Base-by-base conservation (phyloP, 192 early-diverging fungal genomes). In the Coemansia sp. region DNA sequence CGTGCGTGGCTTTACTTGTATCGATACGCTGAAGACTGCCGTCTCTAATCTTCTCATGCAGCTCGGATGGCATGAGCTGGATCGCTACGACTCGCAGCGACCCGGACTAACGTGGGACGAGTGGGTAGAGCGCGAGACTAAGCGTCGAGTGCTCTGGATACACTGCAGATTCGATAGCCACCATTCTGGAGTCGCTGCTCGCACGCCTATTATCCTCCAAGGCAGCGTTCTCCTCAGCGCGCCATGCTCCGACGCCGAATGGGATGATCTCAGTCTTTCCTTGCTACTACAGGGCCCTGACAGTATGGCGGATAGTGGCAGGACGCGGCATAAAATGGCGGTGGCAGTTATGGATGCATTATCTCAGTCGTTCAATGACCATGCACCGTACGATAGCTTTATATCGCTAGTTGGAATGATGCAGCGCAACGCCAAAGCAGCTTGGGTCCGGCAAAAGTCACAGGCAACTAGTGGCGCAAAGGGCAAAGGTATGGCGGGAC, bases 81-180 rank as follows among this genome's bases (percentile, higher is more conserved):
- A 82, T 42, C 65, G 61, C 24, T 61, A 71, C 27, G 63, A 65
- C 40, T 8, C 55, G 16, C 55, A 55, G 24, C 24, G 15, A 7
- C 24, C 12, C 1, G 46, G 43, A 31, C 40, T 63, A 10, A 63
- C 74, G 10, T 82, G 80, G 75, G 72, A 74, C 18, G 68, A 70
- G 15, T 82, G 80, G 80, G 71, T 82, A 4, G 61, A 74, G 42
- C 31, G 61, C 2, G 75, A 82, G 55, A 74, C 70, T n/a, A 77
- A 77, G 66, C 68, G 80, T 12, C 80, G 80, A 5, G 69, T 77
- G 5, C 71, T 77, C 31, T 82, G 80, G 80, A 66, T 67, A 3
- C 71, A 51, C 5, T 68, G 60, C 41, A 65, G 66, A 13, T 65
- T 71, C 11, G 80, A 82, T 68, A 71, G 72, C 41, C 65, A 74